Conservation (phyloP, 805 yeast genomes). For the Spathaspora passalidarum region DNA sequence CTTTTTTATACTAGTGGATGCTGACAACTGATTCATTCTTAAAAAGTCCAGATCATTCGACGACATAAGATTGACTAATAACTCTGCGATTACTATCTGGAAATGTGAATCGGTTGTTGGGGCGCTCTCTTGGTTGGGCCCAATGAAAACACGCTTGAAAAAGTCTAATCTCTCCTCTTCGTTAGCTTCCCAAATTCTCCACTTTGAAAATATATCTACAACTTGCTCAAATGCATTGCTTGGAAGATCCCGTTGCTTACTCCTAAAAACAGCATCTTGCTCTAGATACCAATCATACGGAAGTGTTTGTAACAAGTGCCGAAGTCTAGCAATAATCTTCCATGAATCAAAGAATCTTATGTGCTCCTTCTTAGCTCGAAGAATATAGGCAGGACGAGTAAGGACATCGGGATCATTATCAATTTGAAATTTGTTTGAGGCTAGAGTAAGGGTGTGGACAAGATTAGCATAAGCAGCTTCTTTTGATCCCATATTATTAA, state of each 20-base stretch:
- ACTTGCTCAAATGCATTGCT: conserved; percentile 53
- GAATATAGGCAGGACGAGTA: conserved; percentile 82
- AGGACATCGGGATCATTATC: conserved; percentile 86
- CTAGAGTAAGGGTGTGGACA: conserved; percentile 38
- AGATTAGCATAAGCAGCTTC: conserved; percentile 30
- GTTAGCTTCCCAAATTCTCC: conserved; percentile 92
- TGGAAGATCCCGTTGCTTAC: conserved; percentile 43
- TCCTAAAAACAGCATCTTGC: conserved; percentile 3
- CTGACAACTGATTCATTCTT: conserved; percentile 1
- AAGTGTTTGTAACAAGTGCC: conserved; percentile 64
- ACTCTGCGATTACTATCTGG: conserved; percentile 4
- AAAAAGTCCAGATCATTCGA: conserved; percentile 3
- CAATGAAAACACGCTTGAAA: conserved; percentile 14
- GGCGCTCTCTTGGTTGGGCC: background rate
- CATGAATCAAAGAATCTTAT: conserved; percentile 81
- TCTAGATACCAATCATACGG: conserved; percentile 49
- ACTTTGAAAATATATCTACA: conserved; percentile 56
- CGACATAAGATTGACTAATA: conserved; percentile 5
- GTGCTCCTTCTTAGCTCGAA: conserved; percentile 69
- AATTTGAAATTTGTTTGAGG: conserved; percentile 42
- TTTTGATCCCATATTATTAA: conserved; percentile 14
- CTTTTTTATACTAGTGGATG: background rate
- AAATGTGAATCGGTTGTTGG: background rate
- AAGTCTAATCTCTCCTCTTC: conserved; percentile 16
- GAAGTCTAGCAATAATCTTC: conserved; percentile 75